Base-by-base conservation (phyloP, 116 monocot genomes). In the Cymodocea nodosa region DNA sequence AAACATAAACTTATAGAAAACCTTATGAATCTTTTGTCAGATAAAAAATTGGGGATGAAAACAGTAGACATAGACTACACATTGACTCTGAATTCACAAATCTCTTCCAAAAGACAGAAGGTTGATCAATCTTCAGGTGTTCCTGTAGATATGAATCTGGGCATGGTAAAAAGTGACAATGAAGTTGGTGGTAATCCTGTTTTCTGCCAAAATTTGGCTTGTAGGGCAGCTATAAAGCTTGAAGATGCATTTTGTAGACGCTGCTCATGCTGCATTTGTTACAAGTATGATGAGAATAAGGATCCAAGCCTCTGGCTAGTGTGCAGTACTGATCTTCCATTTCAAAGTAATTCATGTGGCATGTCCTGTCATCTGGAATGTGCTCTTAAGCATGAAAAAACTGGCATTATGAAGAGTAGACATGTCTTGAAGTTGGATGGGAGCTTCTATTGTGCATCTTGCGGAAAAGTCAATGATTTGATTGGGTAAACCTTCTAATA, bases 1-100 rank as follows among this genome's bases (percentile, higher is more conserved):
- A 92, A 92, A 67, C 77, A 83, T 60, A 85, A 78, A 61, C 58
- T 92, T 58, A 77, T 92, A 36, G 87, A 87, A 17, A 66, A 83
- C 68, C 76, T 92, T 62, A 36, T 70, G 17, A 72, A 37, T 72
- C 67, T 77, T 65, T 58, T 82, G 10, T 65, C 75, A 10, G 69
- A 65, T 51, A 82, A 82, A 71, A 75, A 62, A 30, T 56, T 68
- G n/a, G 78, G 68, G 20, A 69, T 60, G 44, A 24, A 18, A 14
- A n/a, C 22, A 19, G 70, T 74, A 44, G 63, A 74, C n/a, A 23
- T 37, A 24, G 52, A 62, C 22, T 67, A 36, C 20, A 58, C 51
- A 52, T 15, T 50, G 15, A 68, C 63, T 23, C 23, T 62, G 16
- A 73, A 35, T 36, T 51, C 67, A 35, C 78, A 65, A 48, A 60